A percentile compares a stretch with the other conserved stretches of the same genome.
phyloP scores from a whole-genome alignment of 371 early-diverging fungal species.

The Lichtheimia ornata region DNA sequence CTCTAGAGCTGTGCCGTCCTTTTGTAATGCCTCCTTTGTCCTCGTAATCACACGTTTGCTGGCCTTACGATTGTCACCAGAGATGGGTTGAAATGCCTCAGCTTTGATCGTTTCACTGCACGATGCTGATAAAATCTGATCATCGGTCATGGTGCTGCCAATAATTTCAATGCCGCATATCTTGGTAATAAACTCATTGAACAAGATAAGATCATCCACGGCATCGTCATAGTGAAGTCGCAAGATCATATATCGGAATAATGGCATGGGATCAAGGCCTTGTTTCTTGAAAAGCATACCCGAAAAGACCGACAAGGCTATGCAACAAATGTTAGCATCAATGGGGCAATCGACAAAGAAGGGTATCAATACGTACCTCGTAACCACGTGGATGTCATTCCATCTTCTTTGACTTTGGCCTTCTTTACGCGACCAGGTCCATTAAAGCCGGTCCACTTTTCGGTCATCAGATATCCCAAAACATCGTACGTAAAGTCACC shows the following conservation, averaged over 20 bases:
- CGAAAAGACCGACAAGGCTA: slow-evolving; percentile 70
- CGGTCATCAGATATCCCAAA: slow-evolving; percentile 72
- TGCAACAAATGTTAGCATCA: background rate
- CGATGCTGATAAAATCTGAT: slow-evolving; percentile 68
- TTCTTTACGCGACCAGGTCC: slow-evolving; percentile 41
- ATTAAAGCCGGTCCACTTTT: slow-evolving; percentile 63
- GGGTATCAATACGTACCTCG: slow-evolving; percentile 25
- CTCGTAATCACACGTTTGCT: slow-evolving; percentile 58
- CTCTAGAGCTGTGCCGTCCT: slow-evolving; percentile 56
- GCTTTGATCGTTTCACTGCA: slow-evolving; percentile 66
- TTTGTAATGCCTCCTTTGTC: slow-evolving; percentile 60
- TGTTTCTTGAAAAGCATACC: slow-evolving; percentile 76
- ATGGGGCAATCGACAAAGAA: background rate
- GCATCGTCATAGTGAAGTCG: slow-evolving; percentile 58
- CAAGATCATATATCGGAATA: slow-evolving; percentile 70
- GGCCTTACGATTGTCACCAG: slow-evolving; percentile 51
- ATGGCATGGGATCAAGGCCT: slow-evolving; percentile 60
- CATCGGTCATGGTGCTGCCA: slow-evolving; percentile 49
- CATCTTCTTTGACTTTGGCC: slow-evolving; percentile 62
- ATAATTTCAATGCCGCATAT: slow-evolving; percentile 74
- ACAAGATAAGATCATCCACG: slow-evolving; percentile 54
- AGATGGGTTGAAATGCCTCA: slow-evolving; percentile 53
- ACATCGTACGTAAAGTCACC: slow-evolving; percentile 86
- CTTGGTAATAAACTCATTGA: slow-evolving; percentile 74
- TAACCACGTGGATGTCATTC: slow-evolving; percentile 53